Percentiles rank a stretch among this genome's conserved stretches.
Conservation (phyloP, 192 early-diverging fungal species). For the Pecoramyces ruminantium region DNA sequence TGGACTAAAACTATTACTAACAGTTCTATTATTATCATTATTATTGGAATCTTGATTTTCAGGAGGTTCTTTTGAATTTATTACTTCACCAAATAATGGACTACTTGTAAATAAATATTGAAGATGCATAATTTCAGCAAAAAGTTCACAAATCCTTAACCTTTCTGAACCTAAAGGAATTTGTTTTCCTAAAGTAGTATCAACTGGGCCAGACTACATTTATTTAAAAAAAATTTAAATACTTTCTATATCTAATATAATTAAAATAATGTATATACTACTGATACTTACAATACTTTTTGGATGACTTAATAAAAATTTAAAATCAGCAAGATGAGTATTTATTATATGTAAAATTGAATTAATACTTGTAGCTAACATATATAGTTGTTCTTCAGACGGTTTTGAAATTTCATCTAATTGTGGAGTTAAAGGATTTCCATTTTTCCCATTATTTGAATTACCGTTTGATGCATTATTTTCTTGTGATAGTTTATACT, state of each 20-base stretch:
- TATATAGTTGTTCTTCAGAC: slow-evolving; percentile 10
- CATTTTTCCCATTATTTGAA: neutral
- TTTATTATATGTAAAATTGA: slow-evolving; percentile 54
- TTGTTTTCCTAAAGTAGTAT: slow-evolving; percentile 61
- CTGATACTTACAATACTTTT: neutral
- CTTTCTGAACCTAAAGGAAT: slow-evolving; percentile 81
- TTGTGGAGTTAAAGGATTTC: neutral
- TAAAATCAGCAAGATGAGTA: neutral
- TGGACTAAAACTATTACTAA: neutral
- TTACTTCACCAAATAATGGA: slow-evolving; percentile 32
- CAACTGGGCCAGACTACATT: slow-evolving; percentile 22
- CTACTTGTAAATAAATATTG: slow-evolving; percentile 42
- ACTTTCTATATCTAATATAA: neutral
- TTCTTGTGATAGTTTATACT: slow-evolving; percentile 20
- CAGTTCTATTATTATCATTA: no score
- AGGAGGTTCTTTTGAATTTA: slow-evolving; percentile 2
- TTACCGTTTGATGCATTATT: neutral
- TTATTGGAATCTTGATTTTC: neutral
- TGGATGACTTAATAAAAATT: neutral
- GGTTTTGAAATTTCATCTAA: neutral
- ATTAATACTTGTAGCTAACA: slow-evolving; percentile 58
- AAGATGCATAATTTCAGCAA: slow-evolving; percentile 90
- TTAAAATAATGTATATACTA: no score
- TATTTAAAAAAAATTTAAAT: neutral
- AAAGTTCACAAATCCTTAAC: slow-evolving; percentile 89